Evolutionary conservation across 83 land plant genomes (phyloP).

Genomic region (Thuja plicata): DNA sequence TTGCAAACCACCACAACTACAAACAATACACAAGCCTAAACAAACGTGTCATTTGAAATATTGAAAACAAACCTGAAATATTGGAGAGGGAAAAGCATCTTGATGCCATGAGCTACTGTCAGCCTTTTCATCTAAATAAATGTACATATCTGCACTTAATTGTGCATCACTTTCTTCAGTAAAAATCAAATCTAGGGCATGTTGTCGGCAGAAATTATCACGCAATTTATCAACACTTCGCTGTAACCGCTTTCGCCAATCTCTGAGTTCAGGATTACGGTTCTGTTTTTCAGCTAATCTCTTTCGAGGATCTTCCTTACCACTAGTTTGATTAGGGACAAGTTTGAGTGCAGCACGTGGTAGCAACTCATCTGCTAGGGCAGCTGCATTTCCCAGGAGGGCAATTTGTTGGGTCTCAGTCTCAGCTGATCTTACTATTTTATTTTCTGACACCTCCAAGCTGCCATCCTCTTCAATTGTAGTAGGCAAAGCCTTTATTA

Average conservation of each 20-base stretch:
- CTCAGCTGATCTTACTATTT: slow-evolving; percentile 76
- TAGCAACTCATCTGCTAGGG: slow-evolving; percentile 88
- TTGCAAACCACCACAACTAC: background rate
- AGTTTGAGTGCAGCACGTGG: slow-evolving; percentile 95
- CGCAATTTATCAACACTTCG: slow-evolving; percentile 78
- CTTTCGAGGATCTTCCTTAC: slow-evolving; percentile 65
- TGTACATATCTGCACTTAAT: slow-evolving; percentile 78
- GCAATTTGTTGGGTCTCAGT: slow-evolving; percentile 88
- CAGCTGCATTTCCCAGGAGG: slow-evolving; percentile 87
- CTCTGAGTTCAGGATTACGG: slow-evolving; percentile 87
- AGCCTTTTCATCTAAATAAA: slow-evolving; percentile 70
- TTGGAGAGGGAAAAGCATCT: slow-evolving; percentile 66
- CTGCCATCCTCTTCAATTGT: slow-evolving; percentile 77
- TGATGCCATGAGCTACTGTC: slow-evolving; percentile 61
- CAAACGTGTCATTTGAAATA: background rate
- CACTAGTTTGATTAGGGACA: slow-evolving; percentile 36
- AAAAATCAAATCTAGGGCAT: slow-evolving; percentile 92
- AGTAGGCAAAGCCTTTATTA: slow-evolving; percentile 87
- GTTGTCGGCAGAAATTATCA: slow-evolving; percentile 85
- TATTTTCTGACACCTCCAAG: slow-evolving; percentile 66
- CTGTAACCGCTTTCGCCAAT: slow-evolving; percentile 85
- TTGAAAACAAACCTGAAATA: slow-evolving; percentile 79
- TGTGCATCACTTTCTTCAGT: slow-evolving; percentile 83
- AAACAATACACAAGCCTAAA: background rate
- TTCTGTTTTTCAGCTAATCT: slow-evolving; percentile 53